These are phyloP conservation scores for Flaveria ramosissima DNA, from an alignment of 129 eudicot genomes.

Conservation along the genomic window DNA sequence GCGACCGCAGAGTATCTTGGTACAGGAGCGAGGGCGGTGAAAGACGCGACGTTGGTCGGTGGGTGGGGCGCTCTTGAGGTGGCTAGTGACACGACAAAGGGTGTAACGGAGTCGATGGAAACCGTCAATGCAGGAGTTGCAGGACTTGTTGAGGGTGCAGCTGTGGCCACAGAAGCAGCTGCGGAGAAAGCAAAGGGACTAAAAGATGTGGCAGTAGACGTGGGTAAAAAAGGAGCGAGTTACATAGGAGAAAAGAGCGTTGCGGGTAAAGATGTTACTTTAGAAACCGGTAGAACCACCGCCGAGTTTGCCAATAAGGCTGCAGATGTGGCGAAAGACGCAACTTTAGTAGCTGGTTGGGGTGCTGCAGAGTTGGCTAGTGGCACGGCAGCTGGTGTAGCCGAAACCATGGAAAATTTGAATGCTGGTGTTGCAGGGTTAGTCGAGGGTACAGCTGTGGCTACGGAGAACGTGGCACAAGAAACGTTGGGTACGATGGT, in stretches of 20 bases:
- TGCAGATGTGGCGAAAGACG: conserved; percentile 44
- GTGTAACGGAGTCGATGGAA: conserved; percentile 2
- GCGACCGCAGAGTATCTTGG: conserved; percentile 46
- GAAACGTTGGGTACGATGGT: not conserved
- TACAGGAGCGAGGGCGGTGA: conserved; percentile 41
- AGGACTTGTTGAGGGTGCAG: not conserved
- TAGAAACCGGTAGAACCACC: not conserved
- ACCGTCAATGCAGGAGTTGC: not conserved
- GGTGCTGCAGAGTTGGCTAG: conserved; percentile 31
- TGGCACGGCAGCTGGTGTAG: not conserved
- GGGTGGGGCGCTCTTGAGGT: conserved; percentile 52
- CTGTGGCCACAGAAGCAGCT: not conserved
- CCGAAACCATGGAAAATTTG: not conserved
- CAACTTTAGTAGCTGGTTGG: conserved; percentile 52
- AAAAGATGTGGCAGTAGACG: conserved; percentile 29
- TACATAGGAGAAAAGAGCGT: conserved; percentile 28
- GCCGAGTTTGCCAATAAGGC: conserved; percentile 37
- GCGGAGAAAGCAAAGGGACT: not conserved
- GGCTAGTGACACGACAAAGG: conserved; percentile 36
- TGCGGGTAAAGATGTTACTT: conserved; percentile 47
- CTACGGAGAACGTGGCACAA: conserved; percentile 23
- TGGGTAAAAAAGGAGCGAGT: conserved; percentile 35
- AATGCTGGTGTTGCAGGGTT: not conserved
- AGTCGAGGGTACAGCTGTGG: not conserved
- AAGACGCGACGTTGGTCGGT: conserved; percentile 42